Conservation (phyloP, 2,329 filamentous ascomycete genomes). For the Phyllosticta citrichinensis region DNA sequence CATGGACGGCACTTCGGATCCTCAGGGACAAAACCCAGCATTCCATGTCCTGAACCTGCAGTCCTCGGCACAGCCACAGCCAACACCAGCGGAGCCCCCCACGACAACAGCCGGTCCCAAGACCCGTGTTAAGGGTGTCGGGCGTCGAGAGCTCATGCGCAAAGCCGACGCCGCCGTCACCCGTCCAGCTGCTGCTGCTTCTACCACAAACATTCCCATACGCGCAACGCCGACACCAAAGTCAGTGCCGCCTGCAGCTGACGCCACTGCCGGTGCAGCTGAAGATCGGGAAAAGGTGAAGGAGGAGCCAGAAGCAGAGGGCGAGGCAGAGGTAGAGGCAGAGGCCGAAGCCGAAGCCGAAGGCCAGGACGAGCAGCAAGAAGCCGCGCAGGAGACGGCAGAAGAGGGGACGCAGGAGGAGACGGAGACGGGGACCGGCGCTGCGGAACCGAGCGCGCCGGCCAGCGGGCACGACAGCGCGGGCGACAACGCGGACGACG, state of each 20-base stretch:
- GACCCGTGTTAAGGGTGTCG: conserved; percentile 46
- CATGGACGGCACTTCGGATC: conserved; percentile 18
- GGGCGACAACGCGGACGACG: conserved; percentile 45
- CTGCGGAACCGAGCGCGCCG: conserved; percentile 41
- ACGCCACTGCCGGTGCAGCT: background rate
- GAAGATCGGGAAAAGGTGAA: conserved; percentile 39
- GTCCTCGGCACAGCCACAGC: conserved; percentile 16
- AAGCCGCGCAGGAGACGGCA: conserved; percentile 29
- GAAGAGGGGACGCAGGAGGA: background rate
- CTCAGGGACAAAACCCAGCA: background rate
- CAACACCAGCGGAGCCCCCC: conserved; percentile 12
- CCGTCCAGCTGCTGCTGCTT: conserved; percentile 12
- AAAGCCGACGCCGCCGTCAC: conserved; percentile 47
- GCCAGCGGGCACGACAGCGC: conserved; percentile 46
- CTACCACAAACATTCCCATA: conserved; percentile 3
- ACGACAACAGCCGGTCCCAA: conserved; percentile 11
- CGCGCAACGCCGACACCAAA: background rate
- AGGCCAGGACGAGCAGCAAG: conserved; percentile 36
- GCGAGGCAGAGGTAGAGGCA: background rate
- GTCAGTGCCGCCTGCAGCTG: background rate
- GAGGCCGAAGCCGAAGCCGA: conserved; percentile 30
- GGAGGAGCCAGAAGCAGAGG: conserved; percentile 12
- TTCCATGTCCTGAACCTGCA: background rate
- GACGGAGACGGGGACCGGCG: background rate
- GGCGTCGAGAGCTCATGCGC: conserved; percentile 48